phyloP scores from a whole-genome alignment of 2,329 filamentous ascomycete genomes.

The Exophiala sideris region DNA sequence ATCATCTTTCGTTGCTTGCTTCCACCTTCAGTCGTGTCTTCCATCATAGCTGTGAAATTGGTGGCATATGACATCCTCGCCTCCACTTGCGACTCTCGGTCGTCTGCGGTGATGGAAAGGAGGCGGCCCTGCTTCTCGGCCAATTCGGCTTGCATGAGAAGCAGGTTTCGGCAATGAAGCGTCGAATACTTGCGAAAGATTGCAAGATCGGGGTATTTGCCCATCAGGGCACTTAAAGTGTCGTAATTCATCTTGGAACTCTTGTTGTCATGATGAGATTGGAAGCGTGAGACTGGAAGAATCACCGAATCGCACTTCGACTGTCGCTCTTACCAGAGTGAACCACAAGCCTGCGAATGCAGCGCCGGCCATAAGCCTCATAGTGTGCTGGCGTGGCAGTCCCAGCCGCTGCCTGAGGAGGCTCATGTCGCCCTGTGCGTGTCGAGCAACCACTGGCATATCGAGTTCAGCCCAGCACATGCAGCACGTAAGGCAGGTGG shows the following conservation, averaged over 20 bases:
- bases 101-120: background rate
- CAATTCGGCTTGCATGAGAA: slow-evolving; percentile 18
- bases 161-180: slow-evolving; percentile 12
- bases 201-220: background rate
- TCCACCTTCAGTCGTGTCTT: background rate
- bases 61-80: background rate
- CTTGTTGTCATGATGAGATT: too few species aligned
- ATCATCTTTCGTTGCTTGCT: background rate
- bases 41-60: background rate
- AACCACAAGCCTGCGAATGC: too few species aligned
- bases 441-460: too few species aligned
- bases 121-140: background rate
- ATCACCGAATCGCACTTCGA: too few species aligned
- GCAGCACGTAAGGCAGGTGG: too few species aligned
- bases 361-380: too few species aligned
- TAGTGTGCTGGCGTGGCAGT: too few species aligned
- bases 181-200: slow-evolving; percentile 18
- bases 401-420: too few species aligned
- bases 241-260: background rate
- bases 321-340: too few species aligned
- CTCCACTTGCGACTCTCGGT: background rate
- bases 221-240: background rate
- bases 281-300: too few species aligned
- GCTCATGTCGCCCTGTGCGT: too few species aligned
- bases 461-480: too few species aligned